Evolutionary conservation across 2,329 filamentous ascomycete genomes (phyloP).

Genomic region (Aspergillus fijiensis): DNA sequence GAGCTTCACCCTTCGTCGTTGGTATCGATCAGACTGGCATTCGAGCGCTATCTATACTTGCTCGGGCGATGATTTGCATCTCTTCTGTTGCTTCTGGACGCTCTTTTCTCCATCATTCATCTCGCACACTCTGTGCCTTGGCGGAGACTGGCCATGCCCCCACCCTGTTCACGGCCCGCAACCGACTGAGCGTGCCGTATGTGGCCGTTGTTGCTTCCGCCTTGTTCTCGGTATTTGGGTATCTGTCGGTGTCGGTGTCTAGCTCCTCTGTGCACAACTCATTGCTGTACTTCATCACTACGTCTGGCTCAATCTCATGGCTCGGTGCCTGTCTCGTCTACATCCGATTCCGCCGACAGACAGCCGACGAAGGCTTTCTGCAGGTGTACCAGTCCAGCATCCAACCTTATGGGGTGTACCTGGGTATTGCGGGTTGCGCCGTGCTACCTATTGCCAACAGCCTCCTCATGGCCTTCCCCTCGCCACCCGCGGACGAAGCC

Average conservation of each 20-base stretch:
- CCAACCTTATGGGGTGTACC: slow-evolving; percentile 3
- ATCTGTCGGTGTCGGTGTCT: slow-evolving; percentile 62
- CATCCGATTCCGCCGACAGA: slow-evolving; percentile 36
- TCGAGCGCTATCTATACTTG: slow-evolving; percentile 61
- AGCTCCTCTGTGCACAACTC: slow-evolving; percentile 65
- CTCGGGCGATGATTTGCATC: slow-evolving; percentile 73
- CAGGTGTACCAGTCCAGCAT: slow-evolving; percentile 4
- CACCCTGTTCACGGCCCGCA: slow-evolving; percentile 57
- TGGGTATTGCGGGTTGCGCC: background rate
- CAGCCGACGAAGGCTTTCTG: background rate
- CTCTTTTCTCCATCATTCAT: slow-evolving; percentile 72
- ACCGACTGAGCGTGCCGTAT: slow-evolving; percentile 62
- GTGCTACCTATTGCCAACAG: slow-evolving; percentile 2
- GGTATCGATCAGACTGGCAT: slow-evolving; percentile 56
- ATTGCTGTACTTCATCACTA: slow-evolving; percentile 67
- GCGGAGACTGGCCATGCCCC: slow-evolving; percentile 65
- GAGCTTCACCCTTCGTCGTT: slow-evolving; percentile 48
- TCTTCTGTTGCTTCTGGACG: slow-evolving; percentile 77
- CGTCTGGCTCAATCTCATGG: slow-evolving; percentile 70
- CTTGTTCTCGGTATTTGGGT: slow-evolving; percentile 61
- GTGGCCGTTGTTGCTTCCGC: slow-evolving; percentile 57
- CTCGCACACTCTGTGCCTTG: slow-evolving; percentile 64
- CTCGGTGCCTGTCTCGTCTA: slow-evolving; percentile 60
- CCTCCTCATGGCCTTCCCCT: slow-evolving; percentile 2
- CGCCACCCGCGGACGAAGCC: background rate